Base-by-base conservation (phyloP, 805 yeast species). In the Metschnikowia orientalis region DNA sequence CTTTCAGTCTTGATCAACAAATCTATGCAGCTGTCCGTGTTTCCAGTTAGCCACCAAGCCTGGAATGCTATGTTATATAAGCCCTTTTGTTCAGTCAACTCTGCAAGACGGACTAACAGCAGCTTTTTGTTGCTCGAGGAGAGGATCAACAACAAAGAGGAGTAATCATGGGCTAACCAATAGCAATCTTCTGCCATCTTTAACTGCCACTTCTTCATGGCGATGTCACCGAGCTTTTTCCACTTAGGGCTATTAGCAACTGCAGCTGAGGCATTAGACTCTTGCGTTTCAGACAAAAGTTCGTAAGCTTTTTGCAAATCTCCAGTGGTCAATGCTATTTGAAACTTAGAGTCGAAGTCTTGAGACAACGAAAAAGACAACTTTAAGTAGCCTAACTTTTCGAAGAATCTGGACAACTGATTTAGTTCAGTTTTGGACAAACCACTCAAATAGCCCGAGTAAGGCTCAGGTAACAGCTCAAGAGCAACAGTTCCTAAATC, bases 321-420 rank as follows among this genome's bases (percentile, higher is more conserved):
- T 34, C 76, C 74, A n/a, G 88, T 77, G 35, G 80, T 72, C 30
- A 92, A 64, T 7, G 97, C 90, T 39, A 92, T 76, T 52, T 87
- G 96, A 56, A 92, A 92, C 57, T 78, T 83, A 54, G 94, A 95
- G 55, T 90, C 97, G 32, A 74, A 63, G 58, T 92, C 98, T 45
- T 80, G 83, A 4, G 96, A 78, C 33, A 89, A 73, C 30, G 82
- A 71, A 36, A 82, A 69, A 2, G 98, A 96, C 51, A 87, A 83
- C 42, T 87, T 81, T 45, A 76, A 71, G 57, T 75, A 82, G 14
- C 94, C 97, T 63, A 88, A 95, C 44, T 89, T 86, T 63, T 94
- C 97, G 50, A 92, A 73, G 65, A 92, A 92, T 53, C 96, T 76
- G 5, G 97, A 81, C 48, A 92, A 78, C 53, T 87, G 87, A 47